phyloP scores from a whole-genome alignment of 352 stramenopile genomes.

The Blastocystis sp. region DNA sequence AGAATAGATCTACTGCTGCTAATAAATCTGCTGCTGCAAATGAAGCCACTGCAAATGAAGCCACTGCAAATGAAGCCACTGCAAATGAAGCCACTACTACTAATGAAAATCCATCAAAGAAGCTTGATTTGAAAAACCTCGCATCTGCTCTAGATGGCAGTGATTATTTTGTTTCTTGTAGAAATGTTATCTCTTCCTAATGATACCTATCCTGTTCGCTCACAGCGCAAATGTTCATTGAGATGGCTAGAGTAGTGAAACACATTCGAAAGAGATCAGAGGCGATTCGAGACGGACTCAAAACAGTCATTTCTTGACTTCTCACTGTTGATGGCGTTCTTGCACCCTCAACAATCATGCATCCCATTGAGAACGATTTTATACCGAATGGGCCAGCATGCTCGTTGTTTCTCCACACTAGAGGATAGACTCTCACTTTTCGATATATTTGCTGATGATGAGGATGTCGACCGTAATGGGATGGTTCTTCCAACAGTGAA shows the following conservation, averaged over 20 bases:
- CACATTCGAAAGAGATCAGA: background rate
- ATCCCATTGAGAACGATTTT: background rate
- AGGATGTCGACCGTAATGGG: slow-evolving; percentile 38
- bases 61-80: background rate
- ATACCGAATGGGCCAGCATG: background rate
- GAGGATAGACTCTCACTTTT: slow-evolving; percentile 27
- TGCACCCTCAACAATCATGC: background rate
- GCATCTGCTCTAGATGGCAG: background rate
- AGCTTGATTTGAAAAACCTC: slow-evolving; percentile 25
- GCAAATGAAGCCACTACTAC: background rate
- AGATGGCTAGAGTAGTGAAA: background rate
- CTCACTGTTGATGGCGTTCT: background rate
- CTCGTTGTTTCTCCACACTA: slow-evolving; percentile 1
- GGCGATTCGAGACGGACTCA: background rate
- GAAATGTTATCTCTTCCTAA: background rate
- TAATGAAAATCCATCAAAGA: background rate
- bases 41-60: background rate
- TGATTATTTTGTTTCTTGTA: background rate
- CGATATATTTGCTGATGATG: slow-evolving; percentile 2
- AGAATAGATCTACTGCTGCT: background rate
- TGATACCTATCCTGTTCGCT: background rate
- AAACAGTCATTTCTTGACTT: background rate
- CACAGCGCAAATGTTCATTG: background rate
- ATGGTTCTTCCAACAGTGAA: background rate
- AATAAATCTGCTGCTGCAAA: too few relatives aligned